Conservation (phyloP, 2,329 filamentous ascomycete species). For the Cytospora schulzeri region DNA sequence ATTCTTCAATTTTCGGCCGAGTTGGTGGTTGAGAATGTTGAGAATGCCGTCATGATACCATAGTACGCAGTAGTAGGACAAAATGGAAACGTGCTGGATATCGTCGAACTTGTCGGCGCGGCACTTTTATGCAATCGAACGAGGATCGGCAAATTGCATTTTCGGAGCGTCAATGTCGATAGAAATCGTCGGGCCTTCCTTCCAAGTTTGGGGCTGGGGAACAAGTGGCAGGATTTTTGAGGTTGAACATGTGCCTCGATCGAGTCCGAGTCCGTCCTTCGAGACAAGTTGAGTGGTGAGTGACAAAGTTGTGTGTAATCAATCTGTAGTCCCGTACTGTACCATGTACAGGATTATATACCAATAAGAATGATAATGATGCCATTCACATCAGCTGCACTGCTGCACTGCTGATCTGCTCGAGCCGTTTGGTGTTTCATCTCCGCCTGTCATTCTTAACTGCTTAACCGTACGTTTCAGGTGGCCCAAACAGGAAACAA, state of each 20-base stretch:
- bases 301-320: not conserved
- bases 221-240: not conserved
- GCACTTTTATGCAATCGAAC: too few relatives aligned
- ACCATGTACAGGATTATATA: not conserved
- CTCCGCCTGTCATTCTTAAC: conserved; percentile 19
- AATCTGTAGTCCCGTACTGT: not conserved
- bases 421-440: conserved; percentile 23
- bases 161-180: not conserved
- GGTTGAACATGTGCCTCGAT: conserved; percentile 6
- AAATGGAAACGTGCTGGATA: not conserved
- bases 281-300: not conserved
- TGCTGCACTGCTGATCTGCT: conserved; percentile 9
- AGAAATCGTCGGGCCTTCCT: not conserved
- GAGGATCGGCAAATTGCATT: too few relatives aligned
- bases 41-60: not conserved
- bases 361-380: not conserved
- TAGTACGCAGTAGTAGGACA: not conserved
- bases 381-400: conserved; percentile 3
- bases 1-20: not conserved
- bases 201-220: not conserved
- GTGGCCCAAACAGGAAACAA: conserved; percentile 19
- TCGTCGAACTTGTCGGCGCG: too few relatives aligned
- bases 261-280: too few relatives aligned
- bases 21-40: not conserved
- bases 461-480: conserved; percentile 24